These are phyloP conservation scores for Ensete glaucum DNA, from an alignment of 176 grass and related monocot species.

Conservation along the genomic window DNA sequence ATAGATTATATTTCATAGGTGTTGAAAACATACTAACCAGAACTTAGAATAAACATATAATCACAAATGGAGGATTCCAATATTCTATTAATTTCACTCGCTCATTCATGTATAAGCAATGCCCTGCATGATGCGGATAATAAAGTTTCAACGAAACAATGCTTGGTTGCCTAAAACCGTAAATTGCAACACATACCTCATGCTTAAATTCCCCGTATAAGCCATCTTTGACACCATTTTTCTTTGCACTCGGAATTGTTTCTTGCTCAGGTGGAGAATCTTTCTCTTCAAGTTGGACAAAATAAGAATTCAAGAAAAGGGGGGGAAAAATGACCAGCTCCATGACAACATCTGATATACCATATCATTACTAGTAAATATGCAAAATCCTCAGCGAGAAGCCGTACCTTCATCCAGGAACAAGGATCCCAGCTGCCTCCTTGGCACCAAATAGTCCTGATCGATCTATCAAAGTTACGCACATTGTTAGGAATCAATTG, in stretches of 20 bases:
- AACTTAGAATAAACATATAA: no score
- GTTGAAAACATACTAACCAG: no score
- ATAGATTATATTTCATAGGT: no score
- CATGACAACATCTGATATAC: neutral
- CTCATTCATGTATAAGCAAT: no score
- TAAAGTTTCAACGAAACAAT: neutral
- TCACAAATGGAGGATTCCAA: no score
- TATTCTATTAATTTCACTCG: no score
- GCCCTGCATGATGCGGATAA: neutral
- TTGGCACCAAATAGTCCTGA: neutral
- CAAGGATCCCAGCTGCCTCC: neutral
- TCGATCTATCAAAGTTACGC: neutral
- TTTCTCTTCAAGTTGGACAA: neutral
- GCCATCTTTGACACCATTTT: neutral
- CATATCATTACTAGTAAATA: neutral
- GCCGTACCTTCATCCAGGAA: neutral
- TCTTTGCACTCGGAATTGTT: neutral
- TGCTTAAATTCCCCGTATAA: constrained; percentile 1
- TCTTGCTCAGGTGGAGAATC: neutral
- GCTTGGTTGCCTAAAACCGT: neutral
- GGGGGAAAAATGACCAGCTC: neutral
- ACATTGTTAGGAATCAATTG: neutral
- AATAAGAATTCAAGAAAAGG: neutral
- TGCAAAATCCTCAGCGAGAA: neutral
- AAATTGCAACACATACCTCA: neutral